phyloP scores from a whole-genome alignment of 2,329 filamentous ascomycete genomes.

The Colletotrichum tabaci region DNA sequence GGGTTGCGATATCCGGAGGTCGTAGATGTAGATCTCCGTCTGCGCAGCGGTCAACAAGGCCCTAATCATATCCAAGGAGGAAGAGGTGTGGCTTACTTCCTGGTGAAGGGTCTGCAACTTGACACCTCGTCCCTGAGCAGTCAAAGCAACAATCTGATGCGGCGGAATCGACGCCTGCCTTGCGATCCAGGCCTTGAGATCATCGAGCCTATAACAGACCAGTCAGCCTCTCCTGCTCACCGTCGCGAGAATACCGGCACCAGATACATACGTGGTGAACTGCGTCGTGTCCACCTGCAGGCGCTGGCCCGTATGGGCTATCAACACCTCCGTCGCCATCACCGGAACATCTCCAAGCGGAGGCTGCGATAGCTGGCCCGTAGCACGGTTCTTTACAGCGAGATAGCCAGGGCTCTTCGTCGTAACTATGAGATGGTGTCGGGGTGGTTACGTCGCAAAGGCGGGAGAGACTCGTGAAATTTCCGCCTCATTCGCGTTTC shows the following conservation, averaged over 20 bases:
- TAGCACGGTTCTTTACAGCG: constrained; percentile 16
- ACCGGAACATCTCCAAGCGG: constrained; percentile 65
- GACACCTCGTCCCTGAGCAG: constrained; percentile 85
- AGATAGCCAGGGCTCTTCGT: neutral
- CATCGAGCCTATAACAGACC: constrained; percentile 76
- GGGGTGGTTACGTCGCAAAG: neutral
- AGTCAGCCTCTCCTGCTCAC: constrained; percentile 25
- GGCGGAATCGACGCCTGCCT: constrained; percentile 80
- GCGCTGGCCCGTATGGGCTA: constrained; percentile 93
- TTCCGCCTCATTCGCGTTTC: neutral
- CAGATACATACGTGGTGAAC: constrained; percentile 77
- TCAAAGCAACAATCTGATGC: constrained; percentile 89
- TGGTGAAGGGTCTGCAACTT: constrained; percentile 84
- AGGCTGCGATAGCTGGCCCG: constrained; percentile 37
- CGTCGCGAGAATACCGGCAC: neutral
- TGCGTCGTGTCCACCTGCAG: constrained; percentile 83
- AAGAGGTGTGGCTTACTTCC: constrained; percentile 70
- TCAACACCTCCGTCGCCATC: constrained; percentile 92
- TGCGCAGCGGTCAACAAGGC: constrained; percentile 53
- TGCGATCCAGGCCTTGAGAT: constrained; percentile 86
- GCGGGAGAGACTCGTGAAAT: neutral
- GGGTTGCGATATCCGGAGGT: constrained; percentile 80
- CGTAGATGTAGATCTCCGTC: constrained; percentile 94
- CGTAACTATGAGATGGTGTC: neutral
- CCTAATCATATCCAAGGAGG: neutral